Conservation (phyloP, 805 yeast species). For the Jamesozyma hellenica region DNA sequence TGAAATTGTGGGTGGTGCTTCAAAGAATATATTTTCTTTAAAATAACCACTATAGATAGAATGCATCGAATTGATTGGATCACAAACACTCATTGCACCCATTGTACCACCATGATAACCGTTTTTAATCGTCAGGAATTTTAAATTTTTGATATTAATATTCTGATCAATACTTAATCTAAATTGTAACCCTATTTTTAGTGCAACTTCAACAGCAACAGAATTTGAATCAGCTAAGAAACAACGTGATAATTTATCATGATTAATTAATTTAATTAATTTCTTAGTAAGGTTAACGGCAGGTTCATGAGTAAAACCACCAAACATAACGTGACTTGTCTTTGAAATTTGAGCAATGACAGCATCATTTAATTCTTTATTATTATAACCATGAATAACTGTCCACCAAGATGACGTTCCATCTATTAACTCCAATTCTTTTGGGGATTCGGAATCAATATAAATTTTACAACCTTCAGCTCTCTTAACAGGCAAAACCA, state of each 20-base stretch:
- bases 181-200: constrained; percentile 30
- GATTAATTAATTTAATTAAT: constrained; percentile 27
- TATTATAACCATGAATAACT: constrained; percentile 26
- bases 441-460: constrained; percentile 8
- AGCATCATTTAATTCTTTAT: constrained; percentile 23
- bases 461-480: constrained; percentile 18
- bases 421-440: constrained; percentile 14
- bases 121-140: constrained; percentile 26
- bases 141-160: constrained; percentile 15
- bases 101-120: constrained; percentile 35
- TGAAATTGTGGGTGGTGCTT: constrained; percentile 16
- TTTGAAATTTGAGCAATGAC: constrained; percentile 24
- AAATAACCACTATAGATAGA: constrained; percentile 25
- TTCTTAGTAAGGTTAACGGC: constrained; percentile 24
- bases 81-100: constrained; percentile 34
- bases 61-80: constrained; percentile 29
- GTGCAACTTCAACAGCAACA: constrained; percentile 33
- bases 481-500: constrained; percentile 18
- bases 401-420: constrained; percentile 31
- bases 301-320: constrained; percentile 25
- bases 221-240: constrained; percentile 24
- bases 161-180: constrained; percentile 18
- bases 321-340: constrained; percentile 26
- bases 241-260: constrained; percentile 10
- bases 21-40: constrained; percentile 22